Base-by-base conservation (phyloP, 495 filamentous ascomycete genomes). In the Talaromyces wortmannii region DNA sequence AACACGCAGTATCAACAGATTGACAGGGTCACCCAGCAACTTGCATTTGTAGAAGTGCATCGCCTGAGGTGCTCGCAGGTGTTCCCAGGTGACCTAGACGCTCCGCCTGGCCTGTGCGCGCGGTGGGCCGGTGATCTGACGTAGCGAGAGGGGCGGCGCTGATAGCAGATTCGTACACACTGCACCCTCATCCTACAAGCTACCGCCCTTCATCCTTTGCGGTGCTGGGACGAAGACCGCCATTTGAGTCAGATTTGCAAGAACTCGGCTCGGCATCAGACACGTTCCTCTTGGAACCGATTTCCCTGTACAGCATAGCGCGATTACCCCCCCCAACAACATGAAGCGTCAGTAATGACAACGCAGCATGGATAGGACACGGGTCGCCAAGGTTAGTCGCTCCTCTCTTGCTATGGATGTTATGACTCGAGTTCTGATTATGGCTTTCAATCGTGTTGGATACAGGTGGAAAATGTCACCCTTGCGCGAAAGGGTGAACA, bases 401-500 rank as follows among this genome's bases (percentile, higher is more conserved):
- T 18, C 16, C 53, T 29, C 5, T 15, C 16, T 18, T 18, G 10
- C 2, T 13, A n/a, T 29, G 13, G n/a, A 31, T n/a, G 16, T 30
- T 15, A 36, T 43, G 6, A 48, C 11, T 31, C 13, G 8, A 10
- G 2, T 3, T 53, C 17, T 53, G 11, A 43, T 53, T 43, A 11
- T 53, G 33, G 2, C 23, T 23, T 4, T 23, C 2, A 23, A 23
- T 23, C 23, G 23, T 23, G 23, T 4, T 23, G 23, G 23, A 23
- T 23, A 23, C 52, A 78, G 83, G 82, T 85, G 66, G 79, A 86
- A 57, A 76, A 85, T 70, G 83, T 86, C 66, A 80, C 76, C 67
- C 77, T 86, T 58, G 74, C 82, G 59, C 78, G 83, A 57, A 76
- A 78, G 59, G 83, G 83, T 56, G 75, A 81, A 59, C 78, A 81